Evolutionary conservation across 2,329 filamentous ascomycete species (phyloP), one percentile per base, ranked within the genome.

Genomic region (Diaporthe longicolla): DNA sequence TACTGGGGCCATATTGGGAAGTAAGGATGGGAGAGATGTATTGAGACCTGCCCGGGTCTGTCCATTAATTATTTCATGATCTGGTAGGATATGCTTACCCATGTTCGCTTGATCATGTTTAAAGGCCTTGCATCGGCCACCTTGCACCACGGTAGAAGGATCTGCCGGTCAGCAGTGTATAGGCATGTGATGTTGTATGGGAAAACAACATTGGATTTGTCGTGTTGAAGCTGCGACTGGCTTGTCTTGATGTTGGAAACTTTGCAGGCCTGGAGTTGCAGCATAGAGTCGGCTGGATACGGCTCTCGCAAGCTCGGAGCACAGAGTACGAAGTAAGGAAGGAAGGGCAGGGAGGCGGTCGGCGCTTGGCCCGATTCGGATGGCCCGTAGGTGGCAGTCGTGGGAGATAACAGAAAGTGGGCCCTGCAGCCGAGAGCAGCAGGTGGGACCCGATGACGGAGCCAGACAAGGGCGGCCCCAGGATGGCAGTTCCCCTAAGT

Each of bases 401-500:
- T 19, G 40, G 59, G 63, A 66, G 45, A 50, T 37, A 52, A 37
- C 17, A 19, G 5, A 32, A 19, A 50, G 45, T 21, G 63, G 63
- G 24, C n/a, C 48, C 48, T 37, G 48, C 63, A 54, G 32, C 63
- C 45, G 63, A 68, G 63, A 68, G 63, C 63, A 68, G 63, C 63
- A 68, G 63, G 63, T 68, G 63, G 63, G 63, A 68, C 63, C 63
- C 63, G 63, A 68, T 68, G 63, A 68, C 63, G 63, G 63, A 68
- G 63, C 2, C 32, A 11, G 63, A 45, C 63, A 26, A 54, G 63
- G 63, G 63, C 63, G 40, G 63, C 63, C 63, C 63, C 63, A 68
- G 63, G 48, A 37, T 35, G 48, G 24, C 19, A 11, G 19, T 63
- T 71, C 70, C 70, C 70, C 70, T 71, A 71, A 71, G 70, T 71